Evolutionary conservation across 768 basidiomycete genomes (phyloP).

Genomic region (Tricholoma flavovirens): DNA sequence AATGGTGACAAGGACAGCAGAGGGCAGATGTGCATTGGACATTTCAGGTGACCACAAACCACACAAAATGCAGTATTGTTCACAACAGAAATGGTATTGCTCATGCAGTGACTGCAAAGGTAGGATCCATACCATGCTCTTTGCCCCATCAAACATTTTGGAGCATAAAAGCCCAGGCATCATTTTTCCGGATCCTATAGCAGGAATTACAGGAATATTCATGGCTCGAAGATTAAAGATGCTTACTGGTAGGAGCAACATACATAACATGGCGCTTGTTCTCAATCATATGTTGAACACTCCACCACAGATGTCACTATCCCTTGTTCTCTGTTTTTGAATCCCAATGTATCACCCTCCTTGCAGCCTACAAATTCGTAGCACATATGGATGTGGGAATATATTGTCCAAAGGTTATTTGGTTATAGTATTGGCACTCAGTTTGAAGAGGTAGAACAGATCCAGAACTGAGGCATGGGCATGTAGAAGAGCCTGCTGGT

Average conservation of each 20-base stretch:
- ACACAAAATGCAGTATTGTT: background rate
- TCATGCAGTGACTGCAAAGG: conserved; percentile 14
- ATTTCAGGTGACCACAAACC: too few relatives aligned
- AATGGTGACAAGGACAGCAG: too few relatives aligned
- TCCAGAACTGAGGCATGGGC: background rate
- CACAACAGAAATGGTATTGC: conserved; percentile 5
- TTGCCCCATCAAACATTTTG: conserved; percentile 7
- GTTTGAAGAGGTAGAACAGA: background rate
- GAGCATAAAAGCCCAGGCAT: too few relatives aligned
- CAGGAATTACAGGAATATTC: background rate
- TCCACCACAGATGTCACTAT: too few relatives aligned
- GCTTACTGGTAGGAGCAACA: conserved; percentile 3
- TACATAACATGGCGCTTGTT: conserved; percentile 3
- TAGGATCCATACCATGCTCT: conserved; percentile 11
- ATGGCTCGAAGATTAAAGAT: too few relatives aligned
- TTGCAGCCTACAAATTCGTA: background rate
- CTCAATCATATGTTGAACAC: conserved; percentile 6
- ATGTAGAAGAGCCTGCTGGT: background rate
- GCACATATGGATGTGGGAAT: background rate
- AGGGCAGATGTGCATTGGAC: too few relatives aligned
- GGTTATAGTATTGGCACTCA: background rate
- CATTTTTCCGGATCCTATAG: conserved; percentile 8
- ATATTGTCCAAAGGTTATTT: background rate
- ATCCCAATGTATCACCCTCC: background rate
- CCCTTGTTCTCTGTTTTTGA: background rate